Evolutionary conservation across 805 yeast species (phyloP), one percentile per base, ranked within the genome.

Genomic region (Blastobotrys terrestris): DNA sequence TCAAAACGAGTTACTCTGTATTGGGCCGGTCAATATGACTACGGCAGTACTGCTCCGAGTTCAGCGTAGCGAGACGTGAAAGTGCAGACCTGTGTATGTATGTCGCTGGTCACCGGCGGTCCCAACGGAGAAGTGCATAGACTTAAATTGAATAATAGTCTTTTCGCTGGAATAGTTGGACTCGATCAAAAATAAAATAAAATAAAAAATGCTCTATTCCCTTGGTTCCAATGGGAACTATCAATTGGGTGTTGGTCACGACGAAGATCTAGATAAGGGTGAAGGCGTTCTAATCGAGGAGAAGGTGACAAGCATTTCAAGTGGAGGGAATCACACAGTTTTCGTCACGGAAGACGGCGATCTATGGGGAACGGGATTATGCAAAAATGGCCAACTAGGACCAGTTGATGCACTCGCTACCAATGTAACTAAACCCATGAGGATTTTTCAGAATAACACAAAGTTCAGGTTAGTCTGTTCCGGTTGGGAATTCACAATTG

Each of bases 271-370:
- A 26, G 31, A 21, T 7, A 18, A 14, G 44, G 22, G 14, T 41
- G 20, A 41, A 11, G 5, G 5, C 20, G 44, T 1, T 22, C 59
- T 15, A 49, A 16, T 48, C 1, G 53, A 54, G 3, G 55, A 51
- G 7, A 19, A 50, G 4, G 51, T 51, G 16, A 20, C 31, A 1
- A 62, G 73, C 58, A 72, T 90, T 11, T 77, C 74, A 0, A 81
- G 90, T 60, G 97, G 97, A 2, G 97, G 98, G 0, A 91, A 91
- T 60, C 97, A 92, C 64, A 84, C 95, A 0, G 60, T 87, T 15
- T 55, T 88, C 1, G 64, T 89, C 5, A 64, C 78, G 11, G 71
- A 67, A 1, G 67, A 74, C 46, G 92, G 92, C 0, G 64, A 67
- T 0, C 65, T 84, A 0, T 82, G 67, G 56, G 78, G 77, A 0